phyloP scores from a whole-genome alignment of 2,329 filamentous ascomycete genomes.

The Furcasterigmium sp. region DNA sequence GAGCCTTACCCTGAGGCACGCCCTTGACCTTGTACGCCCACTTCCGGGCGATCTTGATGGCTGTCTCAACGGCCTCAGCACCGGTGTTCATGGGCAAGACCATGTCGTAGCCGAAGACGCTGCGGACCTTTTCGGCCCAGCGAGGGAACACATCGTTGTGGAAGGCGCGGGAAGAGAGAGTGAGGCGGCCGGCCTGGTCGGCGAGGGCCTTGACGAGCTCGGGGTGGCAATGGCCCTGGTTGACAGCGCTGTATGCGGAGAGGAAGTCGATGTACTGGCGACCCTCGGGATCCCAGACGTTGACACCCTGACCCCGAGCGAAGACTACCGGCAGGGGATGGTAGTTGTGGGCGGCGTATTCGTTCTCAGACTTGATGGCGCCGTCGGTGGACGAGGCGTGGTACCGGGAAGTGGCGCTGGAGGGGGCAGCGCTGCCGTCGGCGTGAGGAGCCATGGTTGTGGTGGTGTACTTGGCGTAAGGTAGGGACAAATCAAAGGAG shows the following conservation, averaged over 20 bases:
- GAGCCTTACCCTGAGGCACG: slow-evolving; percentile 76
- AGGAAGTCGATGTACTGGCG: slow-evolving; percentile 96
- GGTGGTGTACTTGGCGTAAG: slow-evolving; percentile 2
- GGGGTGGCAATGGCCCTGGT: slow-evolving; percentile 97
- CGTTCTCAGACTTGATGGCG: slow-evolving; percentile 76
- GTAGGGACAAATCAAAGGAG: background rate
- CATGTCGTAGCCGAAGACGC: slow-evolving; percentile 94
- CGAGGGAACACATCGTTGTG: slow-evolving; percentile 97
- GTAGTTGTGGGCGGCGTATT: slow-evolving; percentile 96
- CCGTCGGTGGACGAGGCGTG: slow-evolving; percentile 74
- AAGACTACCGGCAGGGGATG: slow-evolving; percentile 95
- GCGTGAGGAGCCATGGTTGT: slow-evolving; percentile 55
- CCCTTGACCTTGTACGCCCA: slow-evolving; percentile 98
- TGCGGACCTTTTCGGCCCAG: slow-evolving; percentile 88
- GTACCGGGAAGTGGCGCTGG: slow-evolving; percentile 39
- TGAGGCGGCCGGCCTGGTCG: slow-evolving; percentile 84
- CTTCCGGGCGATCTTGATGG: slow-evolving; percentile 92
- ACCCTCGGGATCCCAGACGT: slow-evolving; percentile 96
- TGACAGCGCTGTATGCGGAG: slow-evolving; percentile 95
- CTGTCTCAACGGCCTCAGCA: slow-evolving; percentile 92
- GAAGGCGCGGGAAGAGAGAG: slow-evolving; percentile 90
- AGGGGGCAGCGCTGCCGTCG: slow-evolving; percentile 28
- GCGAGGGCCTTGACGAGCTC: slow-evolving; percentile 86
- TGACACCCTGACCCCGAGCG: slow-evolving; percentile 73
- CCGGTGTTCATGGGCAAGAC: slow-evolving; percentile 97